A percentile compares a stretch with the other conserved stretches of the same genome.
These are phyloP conservation scores for Paraphysoderma sedebokerense DNA, from an alignment of 371 early-diverging fungal genomes.

Conservation along the genomic window DNA sequence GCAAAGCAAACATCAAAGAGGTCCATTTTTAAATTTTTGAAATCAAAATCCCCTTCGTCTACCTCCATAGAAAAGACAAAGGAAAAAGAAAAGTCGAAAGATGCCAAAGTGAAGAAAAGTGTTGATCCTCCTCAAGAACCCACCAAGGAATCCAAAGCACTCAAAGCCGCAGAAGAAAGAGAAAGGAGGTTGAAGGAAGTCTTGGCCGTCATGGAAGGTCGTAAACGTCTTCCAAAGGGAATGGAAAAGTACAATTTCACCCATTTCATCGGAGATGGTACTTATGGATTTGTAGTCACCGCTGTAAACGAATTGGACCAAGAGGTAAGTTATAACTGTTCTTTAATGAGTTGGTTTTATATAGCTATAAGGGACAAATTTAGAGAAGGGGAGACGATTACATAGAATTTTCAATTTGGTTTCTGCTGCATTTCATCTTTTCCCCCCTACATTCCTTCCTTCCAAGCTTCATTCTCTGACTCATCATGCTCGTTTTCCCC, in stretches of 20 bases:
- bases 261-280: conserved; percentile 7
- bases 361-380: no score
- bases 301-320: not conserved
- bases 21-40: no score
- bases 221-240: not conserved
- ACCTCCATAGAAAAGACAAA: no score
- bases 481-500: not conserved
- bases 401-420: no score
- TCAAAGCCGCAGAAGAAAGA: not conserved
- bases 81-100: no score
- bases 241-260: not conserved
- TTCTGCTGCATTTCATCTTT: no score
- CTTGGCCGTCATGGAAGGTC: not conserved
- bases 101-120: no score
- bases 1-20: no score
- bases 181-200: not conserved
- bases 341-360: not conserved
- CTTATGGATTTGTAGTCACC: conserved; percentile 8
- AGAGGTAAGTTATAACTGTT: not conserved
- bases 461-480: not conserved
- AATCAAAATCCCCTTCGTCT: no score
- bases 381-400: no score
- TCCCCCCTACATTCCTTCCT: no score
- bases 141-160: not conserved
- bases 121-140: no score